Base-by-base conservation (phyloP, 306 rosid genomes). In the Lablab purpureus region DNA sequence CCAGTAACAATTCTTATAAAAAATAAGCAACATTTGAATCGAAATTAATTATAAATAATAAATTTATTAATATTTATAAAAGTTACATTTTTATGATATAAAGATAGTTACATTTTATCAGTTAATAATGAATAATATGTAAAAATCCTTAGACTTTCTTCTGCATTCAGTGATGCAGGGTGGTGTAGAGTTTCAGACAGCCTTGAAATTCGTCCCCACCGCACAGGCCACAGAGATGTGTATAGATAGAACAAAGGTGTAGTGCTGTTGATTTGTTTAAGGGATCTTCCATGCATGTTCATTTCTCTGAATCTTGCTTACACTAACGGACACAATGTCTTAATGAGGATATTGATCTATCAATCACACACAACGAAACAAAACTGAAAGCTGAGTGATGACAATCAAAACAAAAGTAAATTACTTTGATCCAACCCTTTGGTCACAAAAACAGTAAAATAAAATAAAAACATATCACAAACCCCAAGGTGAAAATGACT, bases 291-390 rank as follows among this genome's bases (percentile, higher is more conserved):
- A 65, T 65, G 27, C 71, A 65, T 66, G 30, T 75, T 79, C 6
- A 66, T 64, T 46, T 80, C 67, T 21, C 76, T 17, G 82, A 34
- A 46, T 80, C 25, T 40, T 56, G 46, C 73, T 64, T 40, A 21
- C 77, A 81, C 77, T 81, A 81, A 23, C 10, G 49, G 85, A 83
- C 87, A 78, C 37, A 32, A 30, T 46, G 40, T 77, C 71, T 84
- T 81, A 74, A 69, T 78, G 84, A 71, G 80, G 64, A 71, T 34
- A 71, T 51, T 75, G 74, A 79, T 67, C 67, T 69, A 74, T 66
- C 71, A 22, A 43, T 65, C 45, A 46, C 73, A 30, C 43, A 54
- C 28, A 71, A 71, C 80, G 80, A 75, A 87, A 87, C 88, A 84
- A 81, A 81, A 49, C 76, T 72, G 69, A 11, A 54, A n/a, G 13